A percentile compares a stretch with the other conserved stretches of the same genome.
Evolutionary conservation across 2,329 filamentous ascomycete species (phyloP).

Genomic region (Diatrype stigma): DNA sequence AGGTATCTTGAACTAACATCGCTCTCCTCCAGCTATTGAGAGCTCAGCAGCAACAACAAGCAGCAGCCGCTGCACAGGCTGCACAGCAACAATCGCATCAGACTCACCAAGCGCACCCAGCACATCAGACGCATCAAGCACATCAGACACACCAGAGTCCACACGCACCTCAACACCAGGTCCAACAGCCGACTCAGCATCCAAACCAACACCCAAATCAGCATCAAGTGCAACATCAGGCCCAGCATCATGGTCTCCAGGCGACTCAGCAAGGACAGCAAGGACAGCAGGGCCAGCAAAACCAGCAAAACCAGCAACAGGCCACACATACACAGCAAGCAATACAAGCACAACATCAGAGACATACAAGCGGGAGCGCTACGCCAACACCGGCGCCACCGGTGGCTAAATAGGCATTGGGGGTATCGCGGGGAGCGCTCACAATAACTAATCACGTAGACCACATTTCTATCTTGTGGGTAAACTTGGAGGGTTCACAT

Average conservation of each 20-base stretch:
- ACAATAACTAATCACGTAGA: no score
- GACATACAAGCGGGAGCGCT: constrained; percentile 25
- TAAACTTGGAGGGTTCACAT: no score
- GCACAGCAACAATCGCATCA: constrained; percentile 6
- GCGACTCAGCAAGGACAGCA: constrained; percentile 18
- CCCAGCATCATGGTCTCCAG: constrained; percentile 9
- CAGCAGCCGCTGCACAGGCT: constrained; percentile 26
- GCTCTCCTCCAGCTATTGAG: constrained; percentile 39
- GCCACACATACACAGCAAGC: constrained; percentile 18
- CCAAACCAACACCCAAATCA: constrained; percentile 16
- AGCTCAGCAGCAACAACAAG: constrained; percentile 51
- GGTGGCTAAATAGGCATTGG: background rate
- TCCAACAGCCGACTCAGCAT: no score
- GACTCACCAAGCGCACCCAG: constrained; percentile 18
- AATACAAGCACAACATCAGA: constrained; percentile 24
- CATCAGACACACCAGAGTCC: no score
- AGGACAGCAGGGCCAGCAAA: no score
- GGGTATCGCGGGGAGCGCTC: no score
- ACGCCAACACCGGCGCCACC: constrained; percentile 22
- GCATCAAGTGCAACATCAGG: constrained; percentile 11
- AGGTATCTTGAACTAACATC: no score
- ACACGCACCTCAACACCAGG: no score
- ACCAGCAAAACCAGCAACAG: no score
- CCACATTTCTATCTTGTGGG: no score
- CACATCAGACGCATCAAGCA: no score